Base-by-base conservation (phyloP, 306 rosid genomes). In the Cajanus cajan region DNA sequence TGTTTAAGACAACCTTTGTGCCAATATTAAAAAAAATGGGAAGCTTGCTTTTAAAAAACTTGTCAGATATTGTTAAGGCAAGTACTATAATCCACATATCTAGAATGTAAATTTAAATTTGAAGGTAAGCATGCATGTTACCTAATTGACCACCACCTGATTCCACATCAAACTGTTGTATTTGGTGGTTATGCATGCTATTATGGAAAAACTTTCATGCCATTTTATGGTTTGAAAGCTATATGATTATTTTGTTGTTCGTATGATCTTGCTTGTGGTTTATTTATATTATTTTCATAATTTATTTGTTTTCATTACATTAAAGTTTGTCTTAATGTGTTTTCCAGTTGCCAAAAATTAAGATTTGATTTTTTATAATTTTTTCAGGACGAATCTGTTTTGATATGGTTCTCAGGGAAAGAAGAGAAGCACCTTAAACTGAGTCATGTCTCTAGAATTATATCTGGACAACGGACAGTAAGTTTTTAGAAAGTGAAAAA, bases 381-480 rank as follows among this genome's bases (percentile, higher is more conserved):
- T 70, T 85, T 86, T 85, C 97, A 95, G 99, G 99, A 95, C 47
- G 99, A 95, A 84, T 87, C 98, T 68, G 83, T 90, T 90, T 89
- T 95, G 87, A 93, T 95, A 82, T 95, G 99, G 99, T 86, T 93
- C 88, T 95, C 99, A 4, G 99, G 96, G 82, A 93, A 89, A 84
- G 99, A 95, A 87, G 98, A 95, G 90, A 93, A 95, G 80, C 97
- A 85, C 76, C 98, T 95, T 65, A 93, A 91, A 81, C 90, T 95
- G 68, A 93, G 93, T 74, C 94, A 91, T 8, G 99, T 95, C 52
- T 91, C 99, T 61, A 91, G 96, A 89, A 95, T 95, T 76, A 95
- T 93, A 63, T 93, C 99, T 45, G 99, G 99, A 82, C 99, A 95
- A 58, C 98, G 99, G 82, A 95, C 99, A 44, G 99, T 95, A 88